These are phyloP conservation scores for Whalleya microplaca DNA, from an alignment of 2,329 filamentous ascomycete species.

Conservation along the genomic window DNA sequence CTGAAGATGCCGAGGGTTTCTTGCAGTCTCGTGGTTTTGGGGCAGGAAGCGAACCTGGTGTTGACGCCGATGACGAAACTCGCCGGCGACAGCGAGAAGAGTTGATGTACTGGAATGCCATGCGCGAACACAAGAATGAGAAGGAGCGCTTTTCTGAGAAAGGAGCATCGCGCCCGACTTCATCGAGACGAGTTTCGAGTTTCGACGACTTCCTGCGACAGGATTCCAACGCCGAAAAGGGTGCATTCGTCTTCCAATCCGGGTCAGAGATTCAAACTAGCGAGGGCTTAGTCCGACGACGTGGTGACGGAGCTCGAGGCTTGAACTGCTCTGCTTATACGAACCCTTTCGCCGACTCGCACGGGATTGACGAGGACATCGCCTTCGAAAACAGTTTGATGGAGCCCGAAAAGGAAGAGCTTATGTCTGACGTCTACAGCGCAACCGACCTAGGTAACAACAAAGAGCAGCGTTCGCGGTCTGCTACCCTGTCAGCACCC, in stretches of 20 bases:
- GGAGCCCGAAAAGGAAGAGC: constrained; percentile 51
- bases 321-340: constrained; percentile 53
- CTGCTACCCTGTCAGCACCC: constrained; percentile 23
- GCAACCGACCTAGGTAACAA: constrained; percentile 51
- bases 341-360: constrained; percentile 64
- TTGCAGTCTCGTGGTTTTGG: constrained; percentile 52
- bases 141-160: constrained; percentile 37
- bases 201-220: constrained; percentile 64
- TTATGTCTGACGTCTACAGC: constrained; percentile 60
- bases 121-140: constrained; percentile 54
- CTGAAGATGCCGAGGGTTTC: constrained; percentile 69
- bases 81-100: constrained; percentile 66
- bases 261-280: constrained; percentile 51
- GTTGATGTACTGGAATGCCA: constrained; percentile 66
- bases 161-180: constrained; percentile 24
- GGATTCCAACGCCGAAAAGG: constrained; percentile 55
- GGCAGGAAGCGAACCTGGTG: constrained; percentile 46
- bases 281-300: constrained; percentile 53
- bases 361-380: constrained; percentile 55
- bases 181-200: constrained; percentile 43
- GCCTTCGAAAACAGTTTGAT: constrained; percentile 47
- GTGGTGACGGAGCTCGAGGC: constrained; percentile 52
- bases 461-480: constrained; percentile 17
- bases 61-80: constrained; percentile 66
- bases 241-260: constrained; percentile 61